These are phyloP conservation scores for Platanthera guangdongensis DNA, from an alignment of 106 monocot genomes.

Conservation along the genomic window DNA sequence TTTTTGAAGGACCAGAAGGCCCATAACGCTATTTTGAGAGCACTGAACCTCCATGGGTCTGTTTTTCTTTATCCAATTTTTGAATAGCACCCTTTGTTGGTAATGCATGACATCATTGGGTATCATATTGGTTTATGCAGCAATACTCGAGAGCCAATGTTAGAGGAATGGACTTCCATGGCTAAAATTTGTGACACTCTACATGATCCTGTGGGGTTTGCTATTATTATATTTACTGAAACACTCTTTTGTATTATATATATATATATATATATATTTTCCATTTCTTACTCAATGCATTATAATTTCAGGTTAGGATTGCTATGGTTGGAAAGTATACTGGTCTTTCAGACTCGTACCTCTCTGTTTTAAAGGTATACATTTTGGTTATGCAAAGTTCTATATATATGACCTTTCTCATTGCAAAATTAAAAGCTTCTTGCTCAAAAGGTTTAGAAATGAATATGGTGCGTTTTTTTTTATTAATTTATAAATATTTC, in stretches of 20 bases:
- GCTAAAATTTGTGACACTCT: constrained; percentile 43
- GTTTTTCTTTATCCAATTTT: constrained; percentile 8
- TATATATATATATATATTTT: neutral
- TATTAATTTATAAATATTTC: neutral
- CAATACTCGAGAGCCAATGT: constrained; percentile 16
- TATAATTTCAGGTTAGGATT: constrained; percentile 45
- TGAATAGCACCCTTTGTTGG: neutral
- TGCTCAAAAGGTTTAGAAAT: neutral
- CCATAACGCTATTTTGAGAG: constrained; percentile 52
- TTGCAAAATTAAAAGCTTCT: neutral
- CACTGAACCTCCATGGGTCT: constrained; percentile 41
- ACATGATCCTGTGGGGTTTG: constrained; percentile 31
- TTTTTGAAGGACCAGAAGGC: constrained; percentile 46
- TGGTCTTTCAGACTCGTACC: constrained; percentile 62
- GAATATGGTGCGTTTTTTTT: neutral
- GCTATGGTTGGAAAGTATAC: constrained; percentile 61
- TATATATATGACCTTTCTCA: neutral
- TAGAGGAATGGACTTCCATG: constrained; percentile 45
- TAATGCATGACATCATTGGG: neutral
- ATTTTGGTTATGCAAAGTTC: neutral
- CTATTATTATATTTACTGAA: neutral
- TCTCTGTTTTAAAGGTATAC: constrained; percentile 58
- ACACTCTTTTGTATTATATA: neutral
- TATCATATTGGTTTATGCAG: constrained; percentile 20
- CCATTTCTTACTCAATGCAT: neutral